Evolutionary conservation across 257 asterid species (phyloP), one percentile per base, ranked within the genome.

Genomic region (Lantana camara): DNA sequence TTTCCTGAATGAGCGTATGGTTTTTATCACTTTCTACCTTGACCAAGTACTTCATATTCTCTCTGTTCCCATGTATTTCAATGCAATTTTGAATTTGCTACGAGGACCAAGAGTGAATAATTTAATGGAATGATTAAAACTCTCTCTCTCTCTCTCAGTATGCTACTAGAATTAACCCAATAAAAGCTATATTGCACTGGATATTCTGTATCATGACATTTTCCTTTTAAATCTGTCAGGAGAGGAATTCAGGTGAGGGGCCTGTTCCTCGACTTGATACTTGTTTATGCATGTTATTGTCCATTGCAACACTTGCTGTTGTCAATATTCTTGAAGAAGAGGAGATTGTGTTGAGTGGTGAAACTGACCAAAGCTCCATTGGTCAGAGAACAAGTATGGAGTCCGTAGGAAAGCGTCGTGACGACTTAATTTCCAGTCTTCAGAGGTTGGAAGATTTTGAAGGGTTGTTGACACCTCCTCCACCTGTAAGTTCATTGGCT

Each of bases 251-350:
- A 60, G 79, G 90, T 72, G 99, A 88, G 75, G 96, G 96, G 41
- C 96, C 97, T 55, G 87, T 84, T 72, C 97, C 96, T 60, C 95
- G 96, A 75, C 75, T 88, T 52, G 96, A 94, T 72, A 90, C 95
- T 56, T 86, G 97, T 79, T 85, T 94, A 78, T 94, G 97, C 82
- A 30, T 88, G 93, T 66, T 94, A 74, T 68, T 94, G 79, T 94
- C 97, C 69, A 73, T 86, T 41, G 58, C 93, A 62, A 84, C 88
- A 38, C 96, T 90, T 66, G 83, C 95, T 22, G 84, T 88, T 72
- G 88, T 77, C 69, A 84, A 88, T 75, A 79, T 94, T 63, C 57
- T 94, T 64, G 99, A 88, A 70, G 97, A 94, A 68, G 99, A 85
- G 70, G 95, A 84, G 72, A 73, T 49, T 57, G 56, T 64, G 32